These are phyloP conservation scores for Pseudonitzschia pungens DNA, from an alignment of 108 stramenopile species.

Conservation along the genomic window DNA sequence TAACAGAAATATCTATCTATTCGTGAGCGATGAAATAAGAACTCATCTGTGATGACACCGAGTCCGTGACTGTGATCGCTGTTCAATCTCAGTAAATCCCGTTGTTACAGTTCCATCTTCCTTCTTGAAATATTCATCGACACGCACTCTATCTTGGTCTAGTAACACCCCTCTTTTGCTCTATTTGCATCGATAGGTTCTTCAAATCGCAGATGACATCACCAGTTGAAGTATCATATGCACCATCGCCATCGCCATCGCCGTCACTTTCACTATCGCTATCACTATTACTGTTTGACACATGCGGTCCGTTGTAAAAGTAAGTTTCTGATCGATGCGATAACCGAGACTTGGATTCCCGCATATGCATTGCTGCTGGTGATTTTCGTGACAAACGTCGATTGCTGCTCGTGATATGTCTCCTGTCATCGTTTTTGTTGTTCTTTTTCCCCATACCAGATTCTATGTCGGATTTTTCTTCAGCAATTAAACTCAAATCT, in stretches of 20 bases:
- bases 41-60: no score
- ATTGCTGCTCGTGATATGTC: background rate
- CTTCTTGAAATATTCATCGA: background rate
- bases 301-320: background rate
- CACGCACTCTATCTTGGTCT: background rate
- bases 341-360: background rate
- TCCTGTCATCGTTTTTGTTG: background rate
- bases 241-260: background rate
- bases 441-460: background rate
- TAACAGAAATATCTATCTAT: no score
- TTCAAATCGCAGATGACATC: slow-evolving; percentile 40
- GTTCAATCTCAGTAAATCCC: background rate
- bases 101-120: background rate
- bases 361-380: background rate
- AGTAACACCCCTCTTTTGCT: slow-evolving; percentile 9
- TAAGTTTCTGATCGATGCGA: slow-evolving; percentile 16
- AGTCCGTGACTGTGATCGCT: background rate
- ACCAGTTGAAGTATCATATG: background rate
- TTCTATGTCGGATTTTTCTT: slow-evolving; percentile 19
- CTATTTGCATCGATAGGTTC: slow-evolving; percentile 38
- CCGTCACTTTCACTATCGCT: background rate
- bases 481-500: slow-evolving; percentile 31
- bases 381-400: background rate
- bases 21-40: no score
- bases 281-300: background rate